Base-by-base conservation (phyloP, 768 basidiomycete species). In the Hirschioporus abietinus region DNA sequence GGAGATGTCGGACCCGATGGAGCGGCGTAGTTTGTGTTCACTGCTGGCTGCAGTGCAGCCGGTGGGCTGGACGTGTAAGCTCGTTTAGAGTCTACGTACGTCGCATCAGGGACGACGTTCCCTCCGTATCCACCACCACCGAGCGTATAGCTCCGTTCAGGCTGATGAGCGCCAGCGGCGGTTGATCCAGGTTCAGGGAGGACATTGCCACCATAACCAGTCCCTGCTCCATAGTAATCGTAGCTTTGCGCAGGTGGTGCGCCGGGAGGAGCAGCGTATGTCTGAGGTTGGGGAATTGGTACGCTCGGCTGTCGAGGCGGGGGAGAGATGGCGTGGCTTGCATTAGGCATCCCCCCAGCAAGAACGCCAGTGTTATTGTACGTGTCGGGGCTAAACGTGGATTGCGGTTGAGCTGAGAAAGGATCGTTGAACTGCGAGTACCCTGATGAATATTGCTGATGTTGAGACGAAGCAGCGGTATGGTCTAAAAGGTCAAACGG, bases 81-180 rank as follows among this genome's bases (percentile, higher is more conserved):
- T 67, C 68, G 67, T 71, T 42, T 67, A 67, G 15, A 66, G 69
- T n/a, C 67, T 68, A 24, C 57, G 70, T 60, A 24, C 65, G 26
- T 57, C 72, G 63, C 71, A 76, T 58, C 76, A 2, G 83, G 82
- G 9, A 81, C 79, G 17, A 76, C 72, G 70, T 80, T 84, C 27
- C 72, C 71, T 4, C 83, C 86, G 66, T 90, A 90, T 8, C 83
- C 82, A 64, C 81, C 81, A 23, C 85, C 87, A 6, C 85, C 84
- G 34, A 84, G 79, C 7, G 85, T 82, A 73, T 90, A 87, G 65
- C 77, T 81, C n/a, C 81, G 83, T 35, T 86, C 82, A 30, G 78
- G 76, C n/a, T 70, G 71, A 24, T 67, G 64, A 35, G 71, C 24
- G 25, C 7, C 60, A 3, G 23, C 30, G 60, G 60, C 60, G 60